These are phyloP conservation scores for Gymnopus androsaceus DNA, from an alignment of 1,284 basidiomycete species.

Conservation along the genomic window DNA sequence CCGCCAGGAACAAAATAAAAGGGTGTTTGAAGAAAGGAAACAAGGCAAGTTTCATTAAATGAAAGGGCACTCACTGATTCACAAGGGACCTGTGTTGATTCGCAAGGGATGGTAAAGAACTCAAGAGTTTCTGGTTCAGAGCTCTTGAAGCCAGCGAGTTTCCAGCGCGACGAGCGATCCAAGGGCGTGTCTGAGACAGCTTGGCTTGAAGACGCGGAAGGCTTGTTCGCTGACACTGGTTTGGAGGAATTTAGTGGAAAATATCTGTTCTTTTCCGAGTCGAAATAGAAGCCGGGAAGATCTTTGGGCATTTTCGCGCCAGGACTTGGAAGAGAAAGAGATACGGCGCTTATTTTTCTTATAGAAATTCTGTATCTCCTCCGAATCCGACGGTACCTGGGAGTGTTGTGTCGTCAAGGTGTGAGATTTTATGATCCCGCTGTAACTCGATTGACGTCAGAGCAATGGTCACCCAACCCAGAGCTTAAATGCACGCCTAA, in stretches of 20 bases:
- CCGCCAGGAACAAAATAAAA: not conserved
- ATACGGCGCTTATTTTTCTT: not conserved
- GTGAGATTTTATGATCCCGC: too few species aligned
- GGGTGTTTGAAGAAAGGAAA: not conserved
- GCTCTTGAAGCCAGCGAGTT: not conserved
- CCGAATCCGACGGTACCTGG: too few species aligned
- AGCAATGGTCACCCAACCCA: too few species aligned
- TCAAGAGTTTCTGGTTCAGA: not conserved
- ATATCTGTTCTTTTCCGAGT: constrained; percentile 8
- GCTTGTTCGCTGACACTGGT: too few species aligned
- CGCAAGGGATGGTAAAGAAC: constrained; percentile 42
- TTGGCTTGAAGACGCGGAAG: too few species aligned
- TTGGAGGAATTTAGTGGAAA: too few species aligned
- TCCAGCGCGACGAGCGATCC: not conserved
- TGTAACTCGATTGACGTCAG: too few species aligned
- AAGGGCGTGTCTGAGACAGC: not conserved
- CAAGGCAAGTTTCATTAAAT: not conserved
- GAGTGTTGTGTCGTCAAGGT: too few species aligned
- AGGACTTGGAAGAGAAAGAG: not conserved
- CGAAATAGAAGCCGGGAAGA: constrained; percentile 15
- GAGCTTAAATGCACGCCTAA: too few species aligned
- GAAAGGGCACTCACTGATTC: not conserved
- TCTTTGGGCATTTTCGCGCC: constrained; percentile 7
- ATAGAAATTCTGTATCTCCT: not conserved
- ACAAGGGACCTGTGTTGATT: constrained; percentile 26